Evolutionary conservation across 2,329 filamentous ascomycete genomes (phyloP), one percentile per base, ranked within the genome.

Genomic region (Chrysosporium keratinophilum): DNA sequence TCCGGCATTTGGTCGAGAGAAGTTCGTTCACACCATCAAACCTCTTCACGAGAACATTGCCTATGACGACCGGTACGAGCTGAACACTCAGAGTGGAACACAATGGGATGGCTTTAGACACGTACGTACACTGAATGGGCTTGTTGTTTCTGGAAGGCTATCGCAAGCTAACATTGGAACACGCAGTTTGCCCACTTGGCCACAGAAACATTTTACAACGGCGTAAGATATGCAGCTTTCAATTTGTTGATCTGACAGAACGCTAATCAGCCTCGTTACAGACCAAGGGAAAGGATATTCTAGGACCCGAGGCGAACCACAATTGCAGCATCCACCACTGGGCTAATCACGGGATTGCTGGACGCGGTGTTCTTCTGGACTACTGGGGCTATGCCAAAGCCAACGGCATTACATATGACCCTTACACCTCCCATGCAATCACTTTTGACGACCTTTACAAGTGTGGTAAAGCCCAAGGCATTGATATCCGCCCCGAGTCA

Each of bases 401-500:
- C 7, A 74, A 77, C 51, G 73, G 75, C 11, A 74, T 77, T 28
- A 57, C 66, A 3, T 79, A 76, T 56, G 71, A 79, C 58, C 74
- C 79, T 0, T 74, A 80, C 47, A 73, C 73, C 2, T 69, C 72
- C 0, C 71, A 81, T 60, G 71, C 74, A 28, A 82, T 84, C 63
- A 75, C 73, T 0, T 67, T 77, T 1, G 62, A 71, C 0, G 76
- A 82, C 0, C 72, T 88, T 0, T 76, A 78, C 51, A 73, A 75
- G 7, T 80, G 81, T 34, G 84, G 81, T 0, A 70, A 70, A 34
- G 70, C 76, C 35, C 81, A 86, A 59, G 78, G 78, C 0, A 71
- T 86, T 23, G 77, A 84, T 56, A 82, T 87, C 61, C 76, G 73
- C 0, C 76, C 79, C 0, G 69, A 71, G 2, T 64, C 72, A 0